Conservation (phyloP, 129 eudicot genomes). For the Silybum marianum region DNA sequence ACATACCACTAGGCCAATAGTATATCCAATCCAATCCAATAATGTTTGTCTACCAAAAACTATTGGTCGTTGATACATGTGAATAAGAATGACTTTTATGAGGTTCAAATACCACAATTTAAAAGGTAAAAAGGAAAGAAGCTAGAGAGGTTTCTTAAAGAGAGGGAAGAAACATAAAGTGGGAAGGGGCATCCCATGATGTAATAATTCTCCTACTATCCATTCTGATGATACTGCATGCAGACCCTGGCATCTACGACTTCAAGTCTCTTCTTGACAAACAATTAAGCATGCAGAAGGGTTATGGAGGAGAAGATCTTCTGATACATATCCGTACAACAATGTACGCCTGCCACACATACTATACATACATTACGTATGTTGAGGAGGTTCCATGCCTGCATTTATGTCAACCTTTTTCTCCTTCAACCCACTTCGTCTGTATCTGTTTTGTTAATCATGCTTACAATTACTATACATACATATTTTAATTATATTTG, state of each 20-base stretch:
- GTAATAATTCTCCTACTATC: conserved; percentile 9
- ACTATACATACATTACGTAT: neutral
- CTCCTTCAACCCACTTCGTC: neutral
- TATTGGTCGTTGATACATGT: no score
- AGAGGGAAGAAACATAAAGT: neutral
- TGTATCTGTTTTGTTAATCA: neutral
- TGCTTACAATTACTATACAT: neutral
- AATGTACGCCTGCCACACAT: neutral
- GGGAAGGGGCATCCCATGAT: conserved; percentile 16
- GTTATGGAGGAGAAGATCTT: conserved; percentile 21
- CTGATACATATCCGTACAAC: conserved; percentile 19
- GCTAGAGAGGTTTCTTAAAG: neutral
- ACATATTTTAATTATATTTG: no score
- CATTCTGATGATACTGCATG: neutral
- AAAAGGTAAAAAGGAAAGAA: neutral
- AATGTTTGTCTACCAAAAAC: no score
- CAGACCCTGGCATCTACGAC: neutral
- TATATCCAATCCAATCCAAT: no score
- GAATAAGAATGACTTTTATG: no score
- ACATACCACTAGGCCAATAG: no score
- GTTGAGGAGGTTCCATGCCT: conserved; percentile 14
- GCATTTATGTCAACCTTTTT: conserved; percentile 18
- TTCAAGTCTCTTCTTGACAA: neutral
- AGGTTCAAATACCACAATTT: no score
- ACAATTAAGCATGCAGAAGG: neutral